These are phyloP conservation scores for Alternaria longipes DNA, from an alignment of 2,329 filamentous ascomycete species.

Conservation along the genomic window DNA sequence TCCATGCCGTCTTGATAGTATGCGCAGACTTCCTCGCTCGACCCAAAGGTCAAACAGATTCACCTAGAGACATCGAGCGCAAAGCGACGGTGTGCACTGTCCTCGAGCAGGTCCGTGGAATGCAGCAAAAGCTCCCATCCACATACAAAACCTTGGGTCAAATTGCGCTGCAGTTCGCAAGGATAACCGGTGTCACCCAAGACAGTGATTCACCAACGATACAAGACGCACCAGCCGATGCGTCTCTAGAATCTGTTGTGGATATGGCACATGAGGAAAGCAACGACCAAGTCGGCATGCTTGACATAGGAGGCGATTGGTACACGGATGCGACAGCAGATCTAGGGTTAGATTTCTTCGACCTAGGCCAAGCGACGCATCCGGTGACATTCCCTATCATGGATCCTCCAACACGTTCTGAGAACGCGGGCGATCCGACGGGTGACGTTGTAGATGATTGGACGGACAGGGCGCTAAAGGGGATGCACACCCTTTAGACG, in stretches of 20 bases:
- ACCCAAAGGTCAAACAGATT: slow-evolving; percentile 28
- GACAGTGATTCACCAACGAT: slow-evolving; percentile 13
- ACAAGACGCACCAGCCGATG: slow-evolving; percentile 4
- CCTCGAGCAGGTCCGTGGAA: slow-evolving; percentile 24
- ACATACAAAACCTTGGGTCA: slow-evolving; percentile 33
- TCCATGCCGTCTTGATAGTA: slow-evolving; percentile 37
- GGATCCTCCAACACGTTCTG: slow-evolving; percentile 17
- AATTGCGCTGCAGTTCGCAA: slow-evolving; percentile 37
- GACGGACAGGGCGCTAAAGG: slow-evolving; percentile 30
- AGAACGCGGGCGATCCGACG: slow-evolving; percentile 15
- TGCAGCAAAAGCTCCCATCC: slow-evolving; percentile 30
- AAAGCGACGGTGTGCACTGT: slow-evolving; percentile 33
- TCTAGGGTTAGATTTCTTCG: slow-evolving; percentile 34
- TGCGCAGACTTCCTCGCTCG: slow-evolving; percentile 41
- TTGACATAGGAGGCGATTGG: slow-evolving; percentile 33
- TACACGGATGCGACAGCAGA: slow-evolving; percentile 31
- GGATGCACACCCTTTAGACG: slow-evolving; percentile 24
- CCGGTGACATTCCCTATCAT: slow-evolving; percentile 4
- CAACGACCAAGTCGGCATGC: slow-evolving; percentile 18
- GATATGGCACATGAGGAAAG: slow-evolving; percentile 16
- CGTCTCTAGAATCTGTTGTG: slow-evolving; percentile 7
- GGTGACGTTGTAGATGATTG: slow-evolving; percentile 30
- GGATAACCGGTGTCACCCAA: slow-evolving; percentile 31
- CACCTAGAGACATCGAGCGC: slow-evolving; percentile 29
- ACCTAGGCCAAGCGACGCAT: slow-evolving; percentile 17